phyloP scores from a whole-genome alignment of 495 filamentous ascomycete genomes.

The Trypethelium eluteriae region DNA sequence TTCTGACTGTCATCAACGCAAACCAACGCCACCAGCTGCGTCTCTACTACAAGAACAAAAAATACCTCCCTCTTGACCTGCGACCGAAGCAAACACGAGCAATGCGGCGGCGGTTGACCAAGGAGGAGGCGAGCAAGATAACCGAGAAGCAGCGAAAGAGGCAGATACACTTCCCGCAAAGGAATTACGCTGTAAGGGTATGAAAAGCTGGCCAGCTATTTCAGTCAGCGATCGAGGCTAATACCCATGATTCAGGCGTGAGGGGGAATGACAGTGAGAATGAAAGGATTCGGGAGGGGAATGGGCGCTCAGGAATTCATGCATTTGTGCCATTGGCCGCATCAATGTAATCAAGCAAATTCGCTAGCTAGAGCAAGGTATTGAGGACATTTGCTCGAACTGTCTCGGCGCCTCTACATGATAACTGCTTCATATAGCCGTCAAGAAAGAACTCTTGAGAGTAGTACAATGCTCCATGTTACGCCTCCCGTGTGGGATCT shows the following conservation, averaged over 20 bases:
- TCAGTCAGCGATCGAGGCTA: too few species aligned
- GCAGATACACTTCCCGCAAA: slow-evolving; percentile 88
- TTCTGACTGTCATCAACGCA: slow-evolving; percentile 97
- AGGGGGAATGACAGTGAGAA: neutral
- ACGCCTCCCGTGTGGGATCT: too few species aligned
- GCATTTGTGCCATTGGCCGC: neutral
- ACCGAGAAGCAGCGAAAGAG: slow-evolving; percentile 93
- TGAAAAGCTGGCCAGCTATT: slow-evolving; percentile 17
- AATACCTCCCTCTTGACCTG: slow-evolving; percentile 95
- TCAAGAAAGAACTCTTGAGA: too few species aligned
- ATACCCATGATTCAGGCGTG: neutral
- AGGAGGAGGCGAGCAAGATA: slow-evolving; percentile 70
- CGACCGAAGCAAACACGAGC: slow-evolving; percentile 94
- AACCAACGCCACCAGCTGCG: slow-evolving; percentile 97
- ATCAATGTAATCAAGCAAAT: neutral
- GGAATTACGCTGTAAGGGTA: slow-evolving; percentile 99
- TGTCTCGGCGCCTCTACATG: neutral
- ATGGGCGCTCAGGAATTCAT: neutral
- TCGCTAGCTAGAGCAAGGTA: neutral
- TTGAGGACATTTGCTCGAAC: neutral
- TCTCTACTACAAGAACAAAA: slow-evolving; percentile 99
- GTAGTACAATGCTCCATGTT: too few species aligned
- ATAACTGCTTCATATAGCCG: too few species aligned
- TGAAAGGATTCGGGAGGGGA: neutral
- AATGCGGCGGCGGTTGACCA: slow-evolving; percentile 83